Base-by-base conservation (phyloP, 2,329 filamentous ascomycete species). In the Diplodia sapinea region DNA sequence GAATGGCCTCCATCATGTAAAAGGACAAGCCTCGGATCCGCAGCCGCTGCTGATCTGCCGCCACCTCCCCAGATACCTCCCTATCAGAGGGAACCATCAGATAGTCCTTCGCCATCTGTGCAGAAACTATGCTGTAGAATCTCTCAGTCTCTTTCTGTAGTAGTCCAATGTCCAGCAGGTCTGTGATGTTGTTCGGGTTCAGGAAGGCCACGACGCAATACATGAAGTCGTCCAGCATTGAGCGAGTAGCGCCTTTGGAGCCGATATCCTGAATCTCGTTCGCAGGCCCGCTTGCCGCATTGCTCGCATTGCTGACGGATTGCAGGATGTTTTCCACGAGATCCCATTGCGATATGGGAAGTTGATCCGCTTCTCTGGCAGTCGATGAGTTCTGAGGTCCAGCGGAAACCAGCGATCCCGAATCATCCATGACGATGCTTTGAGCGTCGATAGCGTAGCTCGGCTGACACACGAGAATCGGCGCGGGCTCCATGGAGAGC, bases 101-200 rank as follows among this genome's bases (percentile, higher is more conserved):
- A 15, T 56, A 56, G 17, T 56, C 29, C n/a, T 56, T 56, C 5
- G 54, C 54, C n/a, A 38, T 56, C 17, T 56, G 54, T 11, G 33
- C 29, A 3, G 33, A 13, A 38, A 56, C 54, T 3, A 23, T 36
- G 7, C 15, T 56, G n/a, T 33, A 56, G 33, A 38, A 33, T 31
- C 29, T 56, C 7, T 38, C 33, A 4, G 15, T 12, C 17, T 33
- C 29, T 33, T n/a, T 23, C 29, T 56, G 54, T 9, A 56, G 4
- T 1, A 33, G 15, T 23, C 17, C 2, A 6, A 38, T 33, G 33
- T 56, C 54, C 29, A 56, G 54, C 11, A 56, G 12, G 29, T 56
- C 33, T 12, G 54, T 56, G n/a, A 56, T 56, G 33, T 56, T 33
- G 31, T 4, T 33, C 5, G 54, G 54, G 29, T 52, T 52, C 49